Conservation (phyloP, 1,139 yeast genomes). For the Pichia sp. region DNA sequence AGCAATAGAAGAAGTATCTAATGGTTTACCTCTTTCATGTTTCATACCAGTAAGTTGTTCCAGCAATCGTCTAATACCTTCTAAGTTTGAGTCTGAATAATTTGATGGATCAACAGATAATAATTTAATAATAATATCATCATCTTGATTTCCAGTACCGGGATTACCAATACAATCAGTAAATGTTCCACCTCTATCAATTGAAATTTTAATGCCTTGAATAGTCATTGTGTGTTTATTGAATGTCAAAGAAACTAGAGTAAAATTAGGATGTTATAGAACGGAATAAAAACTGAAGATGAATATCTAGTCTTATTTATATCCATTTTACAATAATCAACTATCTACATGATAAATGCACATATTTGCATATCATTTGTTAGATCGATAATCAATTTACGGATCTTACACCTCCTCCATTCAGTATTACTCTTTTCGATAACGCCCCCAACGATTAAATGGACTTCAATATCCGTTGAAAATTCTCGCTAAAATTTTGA, state of each 20-base stretch:
- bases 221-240: neutral
- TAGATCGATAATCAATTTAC: neutral
- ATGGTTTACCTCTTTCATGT: conserved; percentile 44
- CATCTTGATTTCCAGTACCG: conserved; percentile 1
- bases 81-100: conserved; percentile 84
- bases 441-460: neutral
- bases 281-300: neutral
- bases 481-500: neutral
- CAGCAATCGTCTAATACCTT: conserved; percentile 74
- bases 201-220: conserved; percentile 5
- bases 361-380: no score
- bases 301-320: neutral
- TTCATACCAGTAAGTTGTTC: conserved; percentile 46
- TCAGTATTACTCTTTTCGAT: neutral
- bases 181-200: conserved; percentile 13
- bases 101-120: conserved; percentile 82
- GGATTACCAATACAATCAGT: conserved; percentile 13
- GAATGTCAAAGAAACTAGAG: no score
- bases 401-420: neutral
- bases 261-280: no score
- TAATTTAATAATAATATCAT: conserved; percentile 53
- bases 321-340: neutral
- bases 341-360: no score
- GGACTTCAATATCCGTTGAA: neutral
- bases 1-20: conserved; percentile 40